These are phyloP conservation scores for Microsporum audouinii DNA, from an alignment of 2,329 filamentous ascomycete genomes.

Conservation along the genomic window DNA sequence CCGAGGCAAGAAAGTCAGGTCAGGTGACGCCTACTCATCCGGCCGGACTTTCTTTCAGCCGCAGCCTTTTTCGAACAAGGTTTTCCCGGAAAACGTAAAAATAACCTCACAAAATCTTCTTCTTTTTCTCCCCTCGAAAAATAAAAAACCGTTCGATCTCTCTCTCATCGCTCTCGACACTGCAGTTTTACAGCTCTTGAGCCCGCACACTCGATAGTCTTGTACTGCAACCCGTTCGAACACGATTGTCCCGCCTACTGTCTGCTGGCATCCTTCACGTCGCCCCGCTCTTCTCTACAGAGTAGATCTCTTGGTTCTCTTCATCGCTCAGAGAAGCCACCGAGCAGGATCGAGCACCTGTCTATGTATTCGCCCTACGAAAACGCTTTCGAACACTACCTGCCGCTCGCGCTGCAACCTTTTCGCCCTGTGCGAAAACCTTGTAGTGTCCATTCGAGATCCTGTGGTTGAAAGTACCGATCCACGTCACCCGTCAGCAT, in stretches of 20 bases:
- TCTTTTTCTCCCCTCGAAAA: background rate
- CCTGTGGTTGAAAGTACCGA: constrained; percentile 66
- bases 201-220: background rate
- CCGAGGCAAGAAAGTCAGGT: background rate
- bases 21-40: background rate
- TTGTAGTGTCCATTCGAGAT: constrained; percentile 79
- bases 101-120: background rate
- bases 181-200: background rate
- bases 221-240: background rate
- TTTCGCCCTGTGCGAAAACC: constrained; percentile 93
- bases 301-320: constrained; percentile 17
- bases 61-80: background rate
- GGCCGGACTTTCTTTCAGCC: background rate
- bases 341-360: constrained; percentile 39
- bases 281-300: background rate
- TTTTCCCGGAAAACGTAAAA: background rate
- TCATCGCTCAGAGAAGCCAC: constrained; percentile 28
- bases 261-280: background rate
- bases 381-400: constrained; percentile 87
- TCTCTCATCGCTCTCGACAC: background rate
- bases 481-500: constrained; percentile 20
- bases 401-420: constrained; percentile 89
- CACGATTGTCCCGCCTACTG: background rate
- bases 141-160: background rate
- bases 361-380: constrained; percentile 99